Evolutionary conservation across 495 filamentous ascomycete genomes (phyloP).

Genomic region (Elaphomyces granulatus): DNA sequence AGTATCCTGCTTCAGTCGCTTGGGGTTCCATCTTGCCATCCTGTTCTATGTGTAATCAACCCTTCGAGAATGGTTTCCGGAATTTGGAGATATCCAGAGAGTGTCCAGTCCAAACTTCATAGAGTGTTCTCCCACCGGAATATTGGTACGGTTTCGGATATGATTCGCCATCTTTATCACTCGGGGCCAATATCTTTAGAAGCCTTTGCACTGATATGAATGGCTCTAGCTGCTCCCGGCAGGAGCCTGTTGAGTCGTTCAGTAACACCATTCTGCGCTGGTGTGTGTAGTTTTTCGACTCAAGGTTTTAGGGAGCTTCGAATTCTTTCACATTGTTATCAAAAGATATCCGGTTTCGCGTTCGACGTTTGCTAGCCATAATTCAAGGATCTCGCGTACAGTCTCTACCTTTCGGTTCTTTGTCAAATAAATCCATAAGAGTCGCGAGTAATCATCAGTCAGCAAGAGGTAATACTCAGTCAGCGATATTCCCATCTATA

Average conservation of each 20-base stretch:
- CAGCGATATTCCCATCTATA: not conserved
- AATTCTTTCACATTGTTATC: slow-evolving; percentile 2
- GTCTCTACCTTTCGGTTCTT: not conserved
- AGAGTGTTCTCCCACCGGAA: not conserved
- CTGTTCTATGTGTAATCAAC: not conserved
- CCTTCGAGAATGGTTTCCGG: not conserved
- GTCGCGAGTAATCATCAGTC: not conserved
- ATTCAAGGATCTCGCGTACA: not conserved
- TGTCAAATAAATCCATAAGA: not conserved
- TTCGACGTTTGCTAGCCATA: not conserved
- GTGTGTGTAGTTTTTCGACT: not conserved
- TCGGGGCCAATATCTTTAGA: not conserved
- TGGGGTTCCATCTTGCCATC: not conserved
- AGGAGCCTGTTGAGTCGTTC: not conserved
- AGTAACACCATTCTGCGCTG: not conserved
- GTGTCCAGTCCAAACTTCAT: not conserved
- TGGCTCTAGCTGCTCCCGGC: not conserved
- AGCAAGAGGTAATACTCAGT: not conserved
- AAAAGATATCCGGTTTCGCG: not conserved
- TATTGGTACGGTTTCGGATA: not conserved
- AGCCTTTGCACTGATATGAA: not conserved
- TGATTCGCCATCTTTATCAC: not conserved
- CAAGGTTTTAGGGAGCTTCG: not conserved
- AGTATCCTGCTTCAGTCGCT: not conserved
- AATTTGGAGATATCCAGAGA: not conserved